Evolutionary conservation across 2,329 filamentous ascomycete species (phyloP).

Genomic region (Sphaceloma murrayae): DNA sequence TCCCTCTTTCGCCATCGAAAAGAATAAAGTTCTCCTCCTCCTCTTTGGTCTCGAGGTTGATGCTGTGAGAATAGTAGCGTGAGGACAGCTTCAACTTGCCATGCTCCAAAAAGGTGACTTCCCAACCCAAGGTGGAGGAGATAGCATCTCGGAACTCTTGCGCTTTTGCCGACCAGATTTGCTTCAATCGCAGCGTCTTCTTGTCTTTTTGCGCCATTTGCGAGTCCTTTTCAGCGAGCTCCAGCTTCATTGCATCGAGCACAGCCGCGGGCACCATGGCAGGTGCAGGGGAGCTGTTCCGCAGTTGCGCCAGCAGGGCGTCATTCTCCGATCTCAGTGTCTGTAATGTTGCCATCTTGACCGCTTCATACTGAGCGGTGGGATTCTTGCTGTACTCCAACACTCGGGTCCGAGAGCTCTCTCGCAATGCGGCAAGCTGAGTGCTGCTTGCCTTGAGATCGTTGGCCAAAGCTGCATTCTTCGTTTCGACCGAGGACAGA

Average conservation of each 20-base stretch:
- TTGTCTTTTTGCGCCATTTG: conserved; percentile 60
- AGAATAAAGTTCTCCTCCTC: conserved; percentile 53
- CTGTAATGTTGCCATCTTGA: conserved; percentile 71
- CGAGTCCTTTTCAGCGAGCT: conserved; percentile 52
- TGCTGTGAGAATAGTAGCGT: conserved; percentile 58
- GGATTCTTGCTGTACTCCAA: conserved; percentile 87
- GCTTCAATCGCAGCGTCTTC: conserved; percentile 72
- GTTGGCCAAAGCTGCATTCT: conserved; percentile 59
- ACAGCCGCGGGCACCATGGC: conserved; percentile 64
- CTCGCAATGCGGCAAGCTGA: conserved; percentile 59
- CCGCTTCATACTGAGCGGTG: conserved; percentile 71
- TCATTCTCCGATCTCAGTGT: conserved; percentile 75
- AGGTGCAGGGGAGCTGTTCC: conserved; percentile 27
- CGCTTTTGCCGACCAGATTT: conserved; percentile 85
- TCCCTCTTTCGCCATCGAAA: conserved; percentile 87
- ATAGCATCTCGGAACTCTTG: conserved; percentile 94
- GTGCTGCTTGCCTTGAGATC: conserved; percentile 63
- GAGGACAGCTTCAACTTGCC: conserved; percentile 87
- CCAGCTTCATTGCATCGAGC: conserved; percentile 63
- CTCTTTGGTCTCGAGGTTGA: conserved; percentile 34
- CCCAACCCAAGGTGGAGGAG: conserved; percentile 84
- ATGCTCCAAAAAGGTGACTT: conserved; percentile 92
- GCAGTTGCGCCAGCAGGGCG: conserved; percentile 66
- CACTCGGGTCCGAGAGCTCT: conserved; percentile 67
- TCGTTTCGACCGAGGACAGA: conserved; percentile 58